These are phyloP conservation scores for Fusarium oxysporum DNA, from an alignment of 2,329 filamentous ascomycete species.

Conservation along the genomic window DNA sequence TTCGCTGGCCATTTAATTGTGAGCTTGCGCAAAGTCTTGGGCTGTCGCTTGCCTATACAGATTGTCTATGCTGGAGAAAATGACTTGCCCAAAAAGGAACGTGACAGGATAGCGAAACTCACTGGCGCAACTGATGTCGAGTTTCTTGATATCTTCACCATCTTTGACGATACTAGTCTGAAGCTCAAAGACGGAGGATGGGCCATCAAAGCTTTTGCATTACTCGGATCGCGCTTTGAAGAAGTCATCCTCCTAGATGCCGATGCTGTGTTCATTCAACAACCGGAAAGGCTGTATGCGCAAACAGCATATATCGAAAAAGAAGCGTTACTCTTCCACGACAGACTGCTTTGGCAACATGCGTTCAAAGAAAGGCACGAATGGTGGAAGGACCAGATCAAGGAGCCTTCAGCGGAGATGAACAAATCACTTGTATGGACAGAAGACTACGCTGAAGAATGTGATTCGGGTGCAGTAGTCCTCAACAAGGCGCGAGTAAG, in stretches of 20 bases:
- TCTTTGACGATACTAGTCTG: slow-evolving; percentile 49
- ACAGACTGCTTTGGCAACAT: slow-evolving; percentile 53
- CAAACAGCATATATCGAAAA: slow-evolving; percentile 46
- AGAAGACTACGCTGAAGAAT: slow-evolving; percentile 54
- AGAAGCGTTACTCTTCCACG: slow-evolving; percentile 55
- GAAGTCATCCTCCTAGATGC: slow-evolving; percentile 54
- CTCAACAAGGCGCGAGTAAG: slow-evolving; percentile 52
- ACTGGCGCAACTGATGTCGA: slow-evolving; percentile 34
- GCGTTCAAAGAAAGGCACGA: slow-evolving; percentile 46
- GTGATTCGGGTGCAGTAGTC: slow-evolving; percentile 55
- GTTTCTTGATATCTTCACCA: slow-evolving; percentile 48
- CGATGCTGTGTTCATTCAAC: slow-evolving; percentile 53
- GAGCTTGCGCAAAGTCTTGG: slow-evolving; percentile 45
- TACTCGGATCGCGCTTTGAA: slow-evolving; percentile 51
- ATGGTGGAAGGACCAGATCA: slow-evolving; percentile 53
- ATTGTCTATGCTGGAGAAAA: slow-evolving; percentile 52
- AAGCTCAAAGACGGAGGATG: slow-evolving; percentile 48
- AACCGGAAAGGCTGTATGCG: slow-evolving; percentile 48
- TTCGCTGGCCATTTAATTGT: slow-evolving; percentile 50
- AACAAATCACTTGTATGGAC: slow-evolving; percentile 51
- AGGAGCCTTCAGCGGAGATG: slow-evolving; percentile 47
- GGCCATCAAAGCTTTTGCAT: slow-evolving; percentile 56
- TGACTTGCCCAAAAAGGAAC: slow-evolving; percentile 43
- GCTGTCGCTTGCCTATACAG: slow-evolving; percentile 49
- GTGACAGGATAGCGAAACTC: slow-evolving; percentile 30